Conservation (phyloP, 2,329 filamentous ascomycete genomes). For the Ceratocystis cacaofunesta region DNA sequence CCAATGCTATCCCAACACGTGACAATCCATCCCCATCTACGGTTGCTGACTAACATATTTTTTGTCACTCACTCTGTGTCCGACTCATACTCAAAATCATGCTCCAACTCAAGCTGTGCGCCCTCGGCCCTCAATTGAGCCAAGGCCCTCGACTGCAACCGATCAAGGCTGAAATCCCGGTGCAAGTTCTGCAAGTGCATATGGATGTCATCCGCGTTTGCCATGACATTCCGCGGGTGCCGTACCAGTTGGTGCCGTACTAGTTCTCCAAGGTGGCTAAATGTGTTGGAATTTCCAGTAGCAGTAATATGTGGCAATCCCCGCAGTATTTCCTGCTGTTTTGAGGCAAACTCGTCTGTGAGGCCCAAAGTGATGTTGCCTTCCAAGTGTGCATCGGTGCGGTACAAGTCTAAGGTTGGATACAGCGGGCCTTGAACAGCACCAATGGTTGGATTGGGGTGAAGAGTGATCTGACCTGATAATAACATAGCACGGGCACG, state of each 20-base stretch:
- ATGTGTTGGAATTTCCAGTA: background rate
- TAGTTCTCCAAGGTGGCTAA: background rate
- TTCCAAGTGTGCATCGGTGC: conserved; percentile 34
- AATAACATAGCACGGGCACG: conserved; percentile 26
- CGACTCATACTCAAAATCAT: conserved; percentile 20
- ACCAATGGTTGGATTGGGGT: conserved; percentile 35
- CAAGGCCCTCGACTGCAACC: conserved; percentile 19
- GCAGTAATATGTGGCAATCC: background rate
- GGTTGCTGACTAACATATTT: background rate
- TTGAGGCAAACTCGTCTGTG: background rate
- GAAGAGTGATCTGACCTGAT: conserved; percentile 28
- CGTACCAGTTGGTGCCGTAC: background rate
- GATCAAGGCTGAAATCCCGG: conserved; percentile 23
- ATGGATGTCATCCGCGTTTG: background rate
- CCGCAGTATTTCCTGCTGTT: background rate
- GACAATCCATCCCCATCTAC: background rate
- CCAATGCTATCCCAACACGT: background rate
- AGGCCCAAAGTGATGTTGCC: conserved; percentile 23
- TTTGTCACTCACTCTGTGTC: conserved; percentile 20
- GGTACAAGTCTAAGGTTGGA: conserved; percentile 30
- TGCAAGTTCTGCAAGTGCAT: conserved; percentile 22
- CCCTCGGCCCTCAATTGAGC: conserved; percentile 19
- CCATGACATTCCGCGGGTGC: background rate
- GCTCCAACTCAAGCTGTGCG: conserved; percentile 21
- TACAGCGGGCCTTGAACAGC: conserved; percentile 43